Evolutionary conservation across 169 alveolate genomes (phyloP), one percentile per base, ranked within the genome.

Genomic region (Eimeria brunetti): DNA sequence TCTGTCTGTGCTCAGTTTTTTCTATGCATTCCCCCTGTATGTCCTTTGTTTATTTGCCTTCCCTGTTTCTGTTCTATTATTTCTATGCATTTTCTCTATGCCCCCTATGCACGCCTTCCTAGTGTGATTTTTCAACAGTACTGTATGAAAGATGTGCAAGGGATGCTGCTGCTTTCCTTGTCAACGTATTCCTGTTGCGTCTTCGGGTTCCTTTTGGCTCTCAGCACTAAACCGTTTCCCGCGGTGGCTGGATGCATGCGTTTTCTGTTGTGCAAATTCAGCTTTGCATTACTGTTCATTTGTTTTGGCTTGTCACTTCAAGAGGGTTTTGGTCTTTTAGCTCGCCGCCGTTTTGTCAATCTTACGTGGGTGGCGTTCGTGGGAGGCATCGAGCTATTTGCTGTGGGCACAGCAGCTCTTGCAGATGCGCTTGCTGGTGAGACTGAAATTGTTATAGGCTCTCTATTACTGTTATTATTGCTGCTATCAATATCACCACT

Each of bases 311-410:
- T 85, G 41, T 56, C n/a, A 36, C 27, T 85, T 60, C 91, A 85
- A 56, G 89, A 81, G 67, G 78, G 80, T 22, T 36, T 85, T 49
- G 76, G 80, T 27, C 91, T 85, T 0, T 44, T 60, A 33, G 80
- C 91, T 16, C 91, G 91, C 33, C 91, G 91, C 91, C 91, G 91
- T 49, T 85, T 85, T 24, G 91, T 85, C 12, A 85, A 85, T 60
- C 91, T 85, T 41, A 36, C 91, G 1, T 85, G 91, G 91, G 91
- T 85, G 24, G 91, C 91, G 9, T 85, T 85, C 49, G 91, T 85
- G 36, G 91, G 91, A 36, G 91, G 91, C 91, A 85, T 85, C 60
- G 91, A 85, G 60, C 62, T 85, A 36, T 85, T 85, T 58, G 91
- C 91, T 30, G 91, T 85, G 62, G 91, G 62, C 60, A 60, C 38